These are phyloP conservation scores for Metarhizium robertsii DNA, from an alignment of 2,329 filamentous ascomycete genomes.

Conservation along the genomic window DNA sequence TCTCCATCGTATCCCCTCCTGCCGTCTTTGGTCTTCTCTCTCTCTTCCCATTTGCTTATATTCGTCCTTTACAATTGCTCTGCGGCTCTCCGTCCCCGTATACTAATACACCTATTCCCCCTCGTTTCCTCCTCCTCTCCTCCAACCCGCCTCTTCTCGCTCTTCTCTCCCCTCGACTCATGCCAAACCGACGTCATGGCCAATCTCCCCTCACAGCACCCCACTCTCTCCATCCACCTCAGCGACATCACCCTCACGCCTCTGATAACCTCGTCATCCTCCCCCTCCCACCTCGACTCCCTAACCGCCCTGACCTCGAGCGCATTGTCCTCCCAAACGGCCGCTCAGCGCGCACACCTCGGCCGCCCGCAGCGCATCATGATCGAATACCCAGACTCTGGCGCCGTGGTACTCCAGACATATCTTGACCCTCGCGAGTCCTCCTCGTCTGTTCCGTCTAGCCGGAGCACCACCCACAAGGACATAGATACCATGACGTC, in stretches of 20 bases:
- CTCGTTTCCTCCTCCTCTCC: no score
- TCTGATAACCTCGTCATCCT: slow-evolving; percentile 43
- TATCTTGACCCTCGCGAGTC: slow-evolving; percentile 32
- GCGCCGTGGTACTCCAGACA: slow-evolving; percentile 33
- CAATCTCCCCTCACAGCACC: slow-evolving; percentile 36
- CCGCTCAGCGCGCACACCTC: slow-evolving; percentile 42
- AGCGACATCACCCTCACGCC: slow-evolving; percentile 48
- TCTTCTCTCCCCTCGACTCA: no score
- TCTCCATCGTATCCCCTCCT: no score
- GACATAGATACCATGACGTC: slow-evolving; percentile 6
- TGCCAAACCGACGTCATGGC: slow-evolving; percentile 20
- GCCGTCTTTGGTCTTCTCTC: neutral
- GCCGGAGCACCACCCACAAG: slow-evolving; percentile 6
- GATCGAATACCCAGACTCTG: slow-evolving; percentile 41
- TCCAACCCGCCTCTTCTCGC: neutral
- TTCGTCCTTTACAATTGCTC: no score
- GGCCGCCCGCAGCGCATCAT: slow-evolving; percentile 48
- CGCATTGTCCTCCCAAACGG: slow-evolving; percentile 43
- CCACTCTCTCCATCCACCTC: slow-evolving; percentile 44
- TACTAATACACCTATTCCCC: no score
- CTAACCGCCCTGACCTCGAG: slow-evolving; percentile 43
- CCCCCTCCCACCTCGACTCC: slow-evolving; percentile 34
- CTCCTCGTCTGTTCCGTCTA: slow-evolving; percentile 3
- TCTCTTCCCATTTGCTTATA: neutral
- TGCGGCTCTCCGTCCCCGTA: neutral